Base-by-base conservation (phyloP, 345 rosid genomes). In the Turnera subulata region DNA sequence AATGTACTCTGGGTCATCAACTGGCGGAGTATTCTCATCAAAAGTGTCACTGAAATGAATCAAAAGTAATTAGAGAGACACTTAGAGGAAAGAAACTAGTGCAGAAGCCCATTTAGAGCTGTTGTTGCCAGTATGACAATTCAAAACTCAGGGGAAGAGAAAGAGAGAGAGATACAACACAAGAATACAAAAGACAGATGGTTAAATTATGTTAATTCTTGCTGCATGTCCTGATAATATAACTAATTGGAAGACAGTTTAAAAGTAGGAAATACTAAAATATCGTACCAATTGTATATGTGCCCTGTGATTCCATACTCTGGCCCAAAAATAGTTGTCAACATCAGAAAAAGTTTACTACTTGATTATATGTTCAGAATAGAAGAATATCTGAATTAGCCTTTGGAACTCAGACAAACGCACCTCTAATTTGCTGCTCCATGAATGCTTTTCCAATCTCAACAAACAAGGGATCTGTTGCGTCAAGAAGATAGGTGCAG, bases 401-500 rank as follows among this genome's bases (percentile, higher is more conserved):
- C 18, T 52, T 24, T 18, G 44, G 10, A 55, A 44, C 45, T 54
- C 49, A 50, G 42, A 48, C 26, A 21, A 42, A 32, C 56, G 24
- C 17, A 82, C 92, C 86, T 78, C 32, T 69, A 16, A 78, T 26
- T 56, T 85, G 86, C 59, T 82, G 69, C 71, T 78, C 74, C 53
- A 82, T 80, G 58, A 82, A 82, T 69, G 81, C 76, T 58, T 58
- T 77, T 63, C 92, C 92, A 68, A 85, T 82, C 61, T 80, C 88
- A 66, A 82, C 38, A 18, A 85, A 85, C 62, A 85, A 73, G 25
- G 92, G 84, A 74, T 85, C 92, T 12, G 80, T 80, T 58, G 86
- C 92, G 69, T 85, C 88, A 58, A 85, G 92, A 71, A 85, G 92
- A 64, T 82, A 80, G 29, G 88, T 85, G 72, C 92, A 85, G 65